Evolutionary conservation across 768 basidiomycete species (phyloP), one percentile per base, ranked within the genome.

Genomic region (Lactarius indigo): DNA sequence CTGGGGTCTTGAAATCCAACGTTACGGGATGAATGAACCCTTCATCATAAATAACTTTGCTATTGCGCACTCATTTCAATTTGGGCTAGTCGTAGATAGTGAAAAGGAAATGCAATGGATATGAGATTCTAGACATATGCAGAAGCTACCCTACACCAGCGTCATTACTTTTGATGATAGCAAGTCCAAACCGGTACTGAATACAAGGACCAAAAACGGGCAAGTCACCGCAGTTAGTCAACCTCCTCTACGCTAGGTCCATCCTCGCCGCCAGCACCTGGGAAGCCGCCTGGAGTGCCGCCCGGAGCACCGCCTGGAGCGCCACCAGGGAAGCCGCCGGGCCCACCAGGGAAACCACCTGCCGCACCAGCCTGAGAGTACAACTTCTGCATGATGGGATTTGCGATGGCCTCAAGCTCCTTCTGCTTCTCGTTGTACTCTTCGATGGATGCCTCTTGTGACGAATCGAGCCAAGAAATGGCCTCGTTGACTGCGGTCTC

Each of bases 361-460:
- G 79, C 77, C 64, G 85, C 85, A 70, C 85, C 87, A 59, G 77
- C 80, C 39, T 80, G 75, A 41, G 78, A 73, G 76, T 96, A 96
- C 31, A 96, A 84, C 73, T 82, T 84, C 76, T 83, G 83, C 84
- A 86, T 85, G 73, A 88, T 87, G 13, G 87, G 87, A 77, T 87
- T 91, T 73, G 94, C 92, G 71, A 96, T 75, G 20, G 74, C 79
- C 81, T 97, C 95, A 59, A 98, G 82, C 79, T 97, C 95, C 83
- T 96, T 96, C 77, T 96, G 94, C 80, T 87, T 90, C 74, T 83
- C 84, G 77, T 92, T 91, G 79, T 96, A 95, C 80, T 98, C 96
- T 74, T 95, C 92, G 82, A 93, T 95, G 70, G 90, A 90, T 1
- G 86, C 96, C 75, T 96, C 92, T 75, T 94, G 90, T 44, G 94